Percentiles rank a stretch among this genome's conserved stretches.
phyloP scores from a whole-genome alignment of 257 asterid genomes.

The Jacaranda mimosifolia region DNA sequence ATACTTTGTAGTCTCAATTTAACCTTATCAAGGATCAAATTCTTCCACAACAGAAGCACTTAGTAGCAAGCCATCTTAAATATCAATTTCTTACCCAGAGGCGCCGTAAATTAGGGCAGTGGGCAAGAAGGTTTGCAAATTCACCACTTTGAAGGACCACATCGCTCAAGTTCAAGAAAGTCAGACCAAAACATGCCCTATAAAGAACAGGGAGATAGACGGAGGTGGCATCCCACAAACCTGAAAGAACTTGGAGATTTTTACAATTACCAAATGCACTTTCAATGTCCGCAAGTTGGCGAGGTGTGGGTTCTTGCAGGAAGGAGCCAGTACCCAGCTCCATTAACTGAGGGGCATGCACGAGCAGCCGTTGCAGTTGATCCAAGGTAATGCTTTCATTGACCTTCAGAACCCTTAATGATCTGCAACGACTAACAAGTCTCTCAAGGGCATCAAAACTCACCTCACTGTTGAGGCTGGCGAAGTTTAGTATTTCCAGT shows the following conservation, averaged over 20 bases:
- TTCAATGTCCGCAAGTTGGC: slow-evolving; percentile 55
- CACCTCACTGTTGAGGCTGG: slow-evolving; percentile 70
- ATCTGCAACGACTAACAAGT: slow-evolving; percentile 76
- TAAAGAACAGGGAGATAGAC: slow-evolving; percentile 66
- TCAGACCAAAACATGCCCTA: slow-evolving; percentile 70
- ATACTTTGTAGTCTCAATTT: neutral
- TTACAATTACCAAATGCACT: slow-evolving; percentile 60
- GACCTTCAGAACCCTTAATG: slow-evolving; percentile 75
- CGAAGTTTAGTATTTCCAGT: slow-evolving; percentile 75
- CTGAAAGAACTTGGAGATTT: slow-evolving; percentile 68
- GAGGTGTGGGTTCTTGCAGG: slow-evolving; percentile 62
- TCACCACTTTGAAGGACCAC: slow-evolving; percentile 70
- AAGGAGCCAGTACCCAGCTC: slow-evolving; percentile 89
- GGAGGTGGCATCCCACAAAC: slow-evolving; percentile 68
- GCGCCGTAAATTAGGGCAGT: slow-evolving; percentile 78
- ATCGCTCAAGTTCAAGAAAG: slow-evolving; percentile 76
- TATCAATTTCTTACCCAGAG: slow-evolving; percentile 75
- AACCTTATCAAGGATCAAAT: neutral
- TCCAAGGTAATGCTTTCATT: slow-evolving; percentile 65
- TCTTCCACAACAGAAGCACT: neutral
- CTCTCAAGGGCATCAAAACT: slow-evolving; percentile 75
- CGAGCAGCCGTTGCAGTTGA: slow-evolving; percentile 67
- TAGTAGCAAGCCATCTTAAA: slow-evolving; percentile 16
- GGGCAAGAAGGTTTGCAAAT: slow-evolving; percentile 60
- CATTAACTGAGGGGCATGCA: slow-evolving; percentile 59